Percentiles rank a stretch among this genome's conserved stretches.
Evolutionary conservation across 116 monocot genomes (phyloP).

Genomic region (Trichopus zeylanicus): DNA sequence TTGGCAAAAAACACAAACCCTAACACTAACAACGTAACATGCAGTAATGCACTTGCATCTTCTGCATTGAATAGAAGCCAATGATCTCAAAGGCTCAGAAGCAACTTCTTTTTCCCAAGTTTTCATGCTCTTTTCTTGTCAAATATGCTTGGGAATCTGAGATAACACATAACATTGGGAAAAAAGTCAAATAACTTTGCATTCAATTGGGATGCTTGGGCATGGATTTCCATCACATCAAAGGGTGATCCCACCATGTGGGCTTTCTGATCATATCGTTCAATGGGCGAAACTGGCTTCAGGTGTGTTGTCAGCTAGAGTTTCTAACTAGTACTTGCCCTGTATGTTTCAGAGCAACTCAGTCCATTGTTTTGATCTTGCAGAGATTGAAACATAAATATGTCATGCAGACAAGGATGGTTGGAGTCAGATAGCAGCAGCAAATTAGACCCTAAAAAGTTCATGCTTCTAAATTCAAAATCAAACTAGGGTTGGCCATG

Average conservation of each 20-base stretch:
- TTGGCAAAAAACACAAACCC: too few relatives aligned
- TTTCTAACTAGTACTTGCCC: neutral
- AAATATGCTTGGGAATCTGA: too few relatives aligned
- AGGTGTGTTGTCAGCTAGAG: neutral
- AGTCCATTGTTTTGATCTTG: neutral
- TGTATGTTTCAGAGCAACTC: neutral
- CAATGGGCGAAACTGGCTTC: neutral
- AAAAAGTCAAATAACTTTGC: neutral
- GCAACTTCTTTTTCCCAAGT: too few relatives aligned
- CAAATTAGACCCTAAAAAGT: neutral
- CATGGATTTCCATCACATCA: neutral
- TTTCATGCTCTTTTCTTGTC: too few relatives aligned
- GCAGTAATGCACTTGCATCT: too few relatives aligned
- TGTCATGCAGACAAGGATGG: neutral
- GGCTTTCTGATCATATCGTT: neutral
- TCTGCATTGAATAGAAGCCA: too few relatives aligned
- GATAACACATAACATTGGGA: neutral
- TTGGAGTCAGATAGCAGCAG: neutral
- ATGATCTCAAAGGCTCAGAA: too few relatives aligned
- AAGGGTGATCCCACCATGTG: neutral
- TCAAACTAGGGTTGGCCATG: too few relatives aligned
- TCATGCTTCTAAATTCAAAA: neutral
- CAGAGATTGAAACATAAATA: slow-evolving; percentile 3
- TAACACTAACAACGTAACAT: too few relatives aligned
- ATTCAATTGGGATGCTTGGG: too few relatives aligned